These are phyloP conservation scores for Diutina ranongensis DNA, from an alignment of 1,139 yeast genomes.

Conservation along the genomic window DNA sequence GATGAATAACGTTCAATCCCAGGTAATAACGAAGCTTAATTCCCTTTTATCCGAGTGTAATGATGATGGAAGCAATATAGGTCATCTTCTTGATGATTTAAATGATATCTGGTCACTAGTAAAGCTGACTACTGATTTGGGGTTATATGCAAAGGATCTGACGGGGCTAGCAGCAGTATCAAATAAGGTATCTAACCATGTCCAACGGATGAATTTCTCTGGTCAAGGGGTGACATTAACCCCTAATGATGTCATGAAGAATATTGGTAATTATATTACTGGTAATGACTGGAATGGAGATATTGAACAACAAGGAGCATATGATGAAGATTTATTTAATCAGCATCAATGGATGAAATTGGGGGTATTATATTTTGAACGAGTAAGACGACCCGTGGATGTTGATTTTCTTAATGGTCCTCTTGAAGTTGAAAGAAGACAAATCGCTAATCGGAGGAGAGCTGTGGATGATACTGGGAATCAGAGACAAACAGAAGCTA, in stretches of 20 bases:
- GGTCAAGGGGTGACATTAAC: conserved; percentile 38
- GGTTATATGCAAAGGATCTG: conserved; percentile 24
- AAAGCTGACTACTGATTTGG: conserved; percentile 14
- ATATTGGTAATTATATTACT: conserved; percentile 27
- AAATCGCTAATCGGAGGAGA: conserved; percentile 23
- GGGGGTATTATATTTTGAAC: conserved; percentile 41
- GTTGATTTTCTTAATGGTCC: conserved; percentile 66
- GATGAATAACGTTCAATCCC: neutral
- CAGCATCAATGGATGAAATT: conserved; percentile 46
- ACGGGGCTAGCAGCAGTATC: conserved; percentile 31
- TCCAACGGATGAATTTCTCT: conserved; percentile 47
- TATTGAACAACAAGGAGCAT: conserved; percentile 11
- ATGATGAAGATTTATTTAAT: conserved; percentile 17
- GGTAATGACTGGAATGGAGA: conserved; percentile 12
- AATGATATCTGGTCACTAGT: neutral
- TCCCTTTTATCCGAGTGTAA: neutral
- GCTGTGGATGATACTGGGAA: conserved; percentile 30
- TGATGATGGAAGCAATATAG: neutral
- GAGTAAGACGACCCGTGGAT: conserved; percentile 38
- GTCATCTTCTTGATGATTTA: neutral
- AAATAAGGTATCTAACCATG: conserved; percentile 35
- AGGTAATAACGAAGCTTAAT: neutral
- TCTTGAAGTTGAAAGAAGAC: conserved; percentile 47
- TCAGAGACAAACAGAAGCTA: conserved; percentile 39
- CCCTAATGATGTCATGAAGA: conserved; percentile 32